These are phyloP conservation scores for Boletus edulis DNA, from an alignment of 768 basidiomycete genomes.

Conservation along the genomic window DNA sequence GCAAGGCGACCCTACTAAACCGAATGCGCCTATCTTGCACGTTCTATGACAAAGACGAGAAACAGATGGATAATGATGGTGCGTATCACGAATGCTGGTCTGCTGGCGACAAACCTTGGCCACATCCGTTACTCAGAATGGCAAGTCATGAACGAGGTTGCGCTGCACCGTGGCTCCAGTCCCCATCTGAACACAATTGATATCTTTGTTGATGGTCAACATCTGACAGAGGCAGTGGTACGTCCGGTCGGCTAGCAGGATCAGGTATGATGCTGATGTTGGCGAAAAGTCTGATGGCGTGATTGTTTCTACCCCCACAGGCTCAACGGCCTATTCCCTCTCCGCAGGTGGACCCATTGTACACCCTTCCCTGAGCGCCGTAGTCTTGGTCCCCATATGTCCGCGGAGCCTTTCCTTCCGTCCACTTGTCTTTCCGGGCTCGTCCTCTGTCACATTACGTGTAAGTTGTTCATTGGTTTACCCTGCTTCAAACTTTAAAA, in stretches of 20 bases:
- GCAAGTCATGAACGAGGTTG: slow-evolving; percentile 98
- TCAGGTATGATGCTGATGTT: slow-evolving; percentile 12
- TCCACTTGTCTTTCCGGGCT: slow-evolving; percentile 85
- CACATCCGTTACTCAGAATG: slow-evolving; percentile 50
- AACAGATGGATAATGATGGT: slow-evolving; percentile 64
- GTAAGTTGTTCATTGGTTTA: slow-evolving; percentile 40
- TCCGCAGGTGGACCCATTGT: slow-evolving; percentile 96
- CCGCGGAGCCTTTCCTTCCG: slow-evolving; percentile 91
- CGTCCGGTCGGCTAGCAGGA: slow-evolving; percentile 32
- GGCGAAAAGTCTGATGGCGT: slow-evolving; percentile 78
- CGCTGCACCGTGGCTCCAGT: slow-evolving; percentile 87
- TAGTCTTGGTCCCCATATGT: slow-evolving; percentile 94
- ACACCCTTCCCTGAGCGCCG: slow-evolving; percentile 85
- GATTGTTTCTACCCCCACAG: slow-evolving; percentile 93
- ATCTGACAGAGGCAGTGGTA: slow-evolving; percentile 93
- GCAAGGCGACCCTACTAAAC: slow-evolving; percentile 79
- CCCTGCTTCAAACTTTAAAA: too few relatives aligned
- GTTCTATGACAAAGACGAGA: slow-evolving; percentile 61
- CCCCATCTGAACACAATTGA: slow-evolving; percentile 93
- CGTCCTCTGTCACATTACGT: slow-evolving; percentile 70
- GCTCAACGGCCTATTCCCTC: slow-evolving; percentile 94
- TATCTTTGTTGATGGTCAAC: slow-evolving; percentile 91
- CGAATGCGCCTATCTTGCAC: slow-evolving; percentile 88
- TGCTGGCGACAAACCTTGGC: not conserved
- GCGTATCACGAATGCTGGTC: slow-evolving; percentile 15